Conservation (phyloP, 2,329 filamentous ascomycete genomes). For the Fusarium pininemorale region DNA sequence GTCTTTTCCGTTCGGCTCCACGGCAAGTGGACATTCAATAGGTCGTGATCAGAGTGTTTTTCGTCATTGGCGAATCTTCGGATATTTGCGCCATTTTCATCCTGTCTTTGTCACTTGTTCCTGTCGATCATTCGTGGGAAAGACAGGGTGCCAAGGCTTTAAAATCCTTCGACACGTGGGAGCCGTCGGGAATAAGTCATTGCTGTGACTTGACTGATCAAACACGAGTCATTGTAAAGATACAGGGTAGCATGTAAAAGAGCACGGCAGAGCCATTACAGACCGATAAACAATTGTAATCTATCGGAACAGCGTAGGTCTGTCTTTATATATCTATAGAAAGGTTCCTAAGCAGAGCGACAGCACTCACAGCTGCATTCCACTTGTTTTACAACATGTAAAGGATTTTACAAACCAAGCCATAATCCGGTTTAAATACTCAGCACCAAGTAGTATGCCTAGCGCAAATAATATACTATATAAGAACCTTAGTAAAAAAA, state of each 20-base stretch:
- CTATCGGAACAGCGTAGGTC: rapidly evolving
- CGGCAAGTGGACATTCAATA: neutral
- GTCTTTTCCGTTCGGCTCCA: neutral
- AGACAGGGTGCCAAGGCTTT: neutral
- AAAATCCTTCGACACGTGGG: neutral
- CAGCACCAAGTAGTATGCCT: no score
- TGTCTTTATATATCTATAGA: rapidly evolving
- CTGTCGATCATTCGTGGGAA: neutral
- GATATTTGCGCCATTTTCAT: neutral
- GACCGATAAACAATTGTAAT: rapidly evolving
- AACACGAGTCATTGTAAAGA: neutral
- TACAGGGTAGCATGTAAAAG: neutral
- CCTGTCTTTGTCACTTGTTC: neutral
- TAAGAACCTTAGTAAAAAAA: no score
- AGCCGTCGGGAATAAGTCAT: neutral
- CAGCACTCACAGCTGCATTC: rapidly evolving
- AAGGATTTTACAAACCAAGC: rapidly evolving
- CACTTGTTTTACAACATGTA: rapidly evolving
- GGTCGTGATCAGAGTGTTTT: neutral
- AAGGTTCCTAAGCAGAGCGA: rapidly evolving
- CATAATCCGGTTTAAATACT: no score
- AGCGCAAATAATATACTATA: no score
- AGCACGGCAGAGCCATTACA: rapidly evolving
- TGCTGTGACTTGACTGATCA: rapidly evolving
- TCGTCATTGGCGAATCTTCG: neutral